Conservation (phyloP, 345 rosid species). For the Microcos paniculata region DNA sequence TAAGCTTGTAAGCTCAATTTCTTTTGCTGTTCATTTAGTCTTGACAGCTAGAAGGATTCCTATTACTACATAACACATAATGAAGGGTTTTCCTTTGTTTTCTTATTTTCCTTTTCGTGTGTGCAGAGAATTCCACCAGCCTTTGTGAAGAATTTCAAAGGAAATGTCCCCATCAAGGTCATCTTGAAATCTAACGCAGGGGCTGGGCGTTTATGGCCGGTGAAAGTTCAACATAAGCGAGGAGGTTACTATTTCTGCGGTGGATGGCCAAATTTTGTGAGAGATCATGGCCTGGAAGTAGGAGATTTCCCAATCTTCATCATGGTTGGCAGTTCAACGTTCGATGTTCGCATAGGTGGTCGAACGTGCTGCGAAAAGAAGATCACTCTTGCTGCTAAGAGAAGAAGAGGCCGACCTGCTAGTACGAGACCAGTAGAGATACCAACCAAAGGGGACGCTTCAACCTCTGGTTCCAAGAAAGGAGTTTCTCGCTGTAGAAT, state of each 20-base stretch:
- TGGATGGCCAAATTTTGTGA: conserved; percentile 13
- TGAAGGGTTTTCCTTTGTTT: too few species aligned
- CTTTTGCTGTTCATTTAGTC: neutral
- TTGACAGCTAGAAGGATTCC: neutral
- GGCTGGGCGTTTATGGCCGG: neutral
- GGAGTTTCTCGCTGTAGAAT: neutral
- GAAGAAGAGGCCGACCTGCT: neutral
- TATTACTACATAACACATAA: neutral
- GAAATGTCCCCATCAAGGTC: neutral
- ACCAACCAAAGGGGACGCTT: neutral
- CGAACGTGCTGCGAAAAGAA: neutral
- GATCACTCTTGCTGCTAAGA: neutral
- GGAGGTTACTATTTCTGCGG: neutral
- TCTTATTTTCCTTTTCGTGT: neutral
- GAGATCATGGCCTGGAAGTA: neutral
- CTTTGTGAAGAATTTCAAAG: neutral
- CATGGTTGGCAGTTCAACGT: neutral
- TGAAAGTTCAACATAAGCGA: neutral
- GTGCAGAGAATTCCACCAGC: conserved; percentile 1
- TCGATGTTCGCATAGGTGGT: neutral
- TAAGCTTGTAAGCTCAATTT: neutral
- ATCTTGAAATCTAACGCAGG: neutral
- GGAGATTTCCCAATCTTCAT: conserved; percentile 6
- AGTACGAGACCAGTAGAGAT: neutral
- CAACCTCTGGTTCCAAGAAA: neutral